Percentiles rank a stretch among this genome's conserved stretches.
Evolutionary conservation across 1,284 basidiomycete species (phyloP).

Genomic region (Phellopilus nigrolimitatus): DNA sequence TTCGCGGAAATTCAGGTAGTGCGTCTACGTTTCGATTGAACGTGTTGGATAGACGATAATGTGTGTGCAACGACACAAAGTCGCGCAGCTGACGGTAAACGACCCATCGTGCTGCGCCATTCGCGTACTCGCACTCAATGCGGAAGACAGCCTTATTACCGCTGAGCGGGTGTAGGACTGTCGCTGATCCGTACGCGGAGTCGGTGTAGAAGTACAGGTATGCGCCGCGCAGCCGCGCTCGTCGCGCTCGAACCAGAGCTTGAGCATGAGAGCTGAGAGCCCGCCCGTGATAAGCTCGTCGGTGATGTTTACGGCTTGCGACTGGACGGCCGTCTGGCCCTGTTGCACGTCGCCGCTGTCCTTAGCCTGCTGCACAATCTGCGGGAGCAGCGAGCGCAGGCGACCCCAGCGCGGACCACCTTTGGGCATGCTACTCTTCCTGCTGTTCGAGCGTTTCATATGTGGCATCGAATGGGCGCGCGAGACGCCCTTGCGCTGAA

Average conservation of each 20-base stretch:
- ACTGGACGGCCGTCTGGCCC: constrained; percentile 40
- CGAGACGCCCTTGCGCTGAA: constrained; percentile 24
- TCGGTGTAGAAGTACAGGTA: constrained; percentile 86
- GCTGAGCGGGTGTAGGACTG: constrained; percentile 77
- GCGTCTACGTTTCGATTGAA: constrained; percentile 67
- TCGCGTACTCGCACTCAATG: constrained; percentile 96
- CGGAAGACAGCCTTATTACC: constrained; percentile 81
- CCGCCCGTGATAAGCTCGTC: constrained; percentile 83
- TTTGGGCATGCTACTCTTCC: constrained; percentile 36
- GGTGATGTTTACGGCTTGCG: constrained; percentile 66
- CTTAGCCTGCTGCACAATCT: constrained; percentile 37
- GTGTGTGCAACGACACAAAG: constrained; percentile 87
- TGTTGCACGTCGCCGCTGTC: constrained; percentile 20
- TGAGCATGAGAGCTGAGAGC: constrained; percentile 78
- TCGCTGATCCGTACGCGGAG: constrained; percentile 82
- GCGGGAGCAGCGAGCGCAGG: constrained; percentile 61
- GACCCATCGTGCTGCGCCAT: constrained; percentile 93
- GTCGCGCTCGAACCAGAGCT: constrained; percentile 89
- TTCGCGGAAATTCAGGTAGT: constrained; percentile 90
- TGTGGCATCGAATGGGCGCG: constrained; percentile 46
- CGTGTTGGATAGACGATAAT: constrained; percentile 86
- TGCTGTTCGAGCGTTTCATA: constrained; percentile 27
- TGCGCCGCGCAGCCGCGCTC: constrained; percentile 79
- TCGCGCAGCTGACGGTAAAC: constrained; percentile 93
- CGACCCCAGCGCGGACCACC: constrained; percentile 42